Base-by-base conservation (phyloP, 345 rosid genomes). In the Theobroma cacao region DNA sequence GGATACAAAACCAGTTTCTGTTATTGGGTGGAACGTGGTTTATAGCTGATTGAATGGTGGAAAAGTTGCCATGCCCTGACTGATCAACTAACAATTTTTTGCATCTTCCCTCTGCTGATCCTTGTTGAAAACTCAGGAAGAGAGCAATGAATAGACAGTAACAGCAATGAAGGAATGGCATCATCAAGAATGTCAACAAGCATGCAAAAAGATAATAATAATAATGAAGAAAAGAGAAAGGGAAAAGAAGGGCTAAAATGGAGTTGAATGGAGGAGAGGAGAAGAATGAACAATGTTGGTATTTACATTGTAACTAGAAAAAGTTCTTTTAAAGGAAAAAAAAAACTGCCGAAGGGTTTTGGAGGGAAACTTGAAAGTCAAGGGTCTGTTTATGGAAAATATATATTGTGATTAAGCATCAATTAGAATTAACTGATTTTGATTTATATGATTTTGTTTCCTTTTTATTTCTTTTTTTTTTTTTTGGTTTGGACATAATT, bases 41-140 rank as follows among this genome's bases (percentile, higher is more conserved):
- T 1, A 93, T 89, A 28, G 97, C 93, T 2, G 90, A 70, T 70
- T 93, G 97, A 59, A 91, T 73, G 8, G 75, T 89, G 26, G 89
- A 71, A 76, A 90, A 91, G 70, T 86, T 78, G 24, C 90, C 94
- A 78, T 56, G 52, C 3, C 92, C 92, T 0, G 89, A 81, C 31
- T 83, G 80, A 77, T 89, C 90, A 24, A 94, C 95, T 0, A 24
- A 4, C 18, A 68, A 43, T 18, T 15, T 58, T 77, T 3, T 60
- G 36, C 77, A 38, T 60, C 7, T 1, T 28, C 8, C 60, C 1
- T 6, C 43, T 72, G 75, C 77, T 28, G 43, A 28, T 59, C 52
- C 52, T 9, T 28, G 77, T 56, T 22, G 11, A 31, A 41, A 75
- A 43, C 56, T 15, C 36, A 65, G 18, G 3, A 47, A 50, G 7